Conservation (phyloP, 257 asterid species). For the Craterostigma plantagineum region DNA sequence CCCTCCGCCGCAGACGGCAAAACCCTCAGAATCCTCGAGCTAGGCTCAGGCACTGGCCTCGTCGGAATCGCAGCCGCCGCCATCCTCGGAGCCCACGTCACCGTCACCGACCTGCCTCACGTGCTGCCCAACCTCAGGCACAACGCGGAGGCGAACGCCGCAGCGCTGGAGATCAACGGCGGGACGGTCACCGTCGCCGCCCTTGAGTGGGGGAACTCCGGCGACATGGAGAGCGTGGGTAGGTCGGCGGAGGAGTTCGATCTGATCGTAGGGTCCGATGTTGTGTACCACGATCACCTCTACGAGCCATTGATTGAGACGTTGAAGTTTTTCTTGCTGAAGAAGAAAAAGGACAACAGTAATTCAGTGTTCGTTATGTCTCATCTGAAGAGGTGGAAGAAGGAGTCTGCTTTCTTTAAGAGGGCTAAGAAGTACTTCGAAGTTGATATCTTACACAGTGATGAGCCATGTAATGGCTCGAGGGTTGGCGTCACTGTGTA, state of each 20-base stretch:
- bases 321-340: slow-evolving; percentile 25
- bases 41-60: slow-evolving; percentile 88
- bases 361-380: slow-evolving; percentile 60
- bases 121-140: slow-evolving; percentile 49
- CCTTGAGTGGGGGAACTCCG: slow-evolving; percentile 52
- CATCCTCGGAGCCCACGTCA: slow-evolving; percentile 49
- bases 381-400: slow-evolving; percentile 77
- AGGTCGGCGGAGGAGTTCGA: slow-evolving; percentile 36
- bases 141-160: slow-evolving; percentile 51
- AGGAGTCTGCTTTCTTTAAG: slow-evolving; percentile 46
- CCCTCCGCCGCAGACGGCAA: slow-evolving; percentile 4
- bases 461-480: slow-evolving; percentile 29
- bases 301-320: slow-evolving; percentile 48
- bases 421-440: slow-evolving; percentile 41
- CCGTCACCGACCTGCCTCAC: slow-evolving; percentile 73
- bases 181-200: slow-evolving; percentile 34
- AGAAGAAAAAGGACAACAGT: slow-evolving; percentile 15
- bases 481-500: slow-evolving; percentile 45
- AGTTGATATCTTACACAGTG: slow-evolving; percentile 27
- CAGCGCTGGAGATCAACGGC: slow-evolving; percentile 16
- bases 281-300: slow-evolving; percentile 60
- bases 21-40: slow-evolving; percentile 62
- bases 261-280: slow-evolving; percentile 61
- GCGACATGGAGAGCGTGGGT: slow-evolving; percentile 43
- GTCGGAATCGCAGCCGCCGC: slow-evolving; percentile 84